These are phyloP conservation scores for Kluyveromyces starmeri DNA, from an alignment of 805 yeast genomes.

Conservation along the genomic window DNA sequence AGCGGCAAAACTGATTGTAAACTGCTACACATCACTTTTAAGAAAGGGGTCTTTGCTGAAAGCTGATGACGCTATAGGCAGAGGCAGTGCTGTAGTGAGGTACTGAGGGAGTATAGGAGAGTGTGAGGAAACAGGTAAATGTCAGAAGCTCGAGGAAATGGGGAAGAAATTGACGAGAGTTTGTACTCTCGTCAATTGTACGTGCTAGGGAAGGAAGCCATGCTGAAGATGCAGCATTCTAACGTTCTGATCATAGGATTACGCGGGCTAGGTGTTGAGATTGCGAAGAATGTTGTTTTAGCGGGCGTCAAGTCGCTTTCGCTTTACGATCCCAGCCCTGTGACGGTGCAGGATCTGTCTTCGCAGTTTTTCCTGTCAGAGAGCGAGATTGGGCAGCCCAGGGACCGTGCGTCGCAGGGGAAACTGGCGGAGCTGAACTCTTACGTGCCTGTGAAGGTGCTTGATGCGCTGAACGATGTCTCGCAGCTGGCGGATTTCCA, in stretches of 20 bases:
- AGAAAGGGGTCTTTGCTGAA: no score
- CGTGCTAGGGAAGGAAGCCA: constrained; percentile 95
- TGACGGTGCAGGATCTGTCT: constrained; percentile 63
- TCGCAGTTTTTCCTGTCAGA: constrained; percentile 78
- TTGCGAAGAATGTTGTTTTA: constrained; percentile 90
- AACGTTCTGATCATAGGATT: constrained; percentile 87
- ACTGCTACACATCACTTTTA: no score
- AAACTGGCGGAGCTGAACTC: constrained; percentile 75
- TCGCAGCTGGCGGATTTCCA: constrained; percentile 48
- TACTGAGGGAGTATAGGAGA: no score
- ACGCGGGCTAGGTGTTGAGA: constrained; percentile 89
- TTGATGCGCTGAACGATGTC: constrained; percentile 45
- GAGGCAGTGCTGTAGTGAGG: no score
- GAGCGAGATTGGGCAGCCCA: constrained; percentile 63
- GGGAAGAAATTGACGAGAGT: constrained; percentile 73
- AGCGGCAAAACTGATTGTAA: no score
- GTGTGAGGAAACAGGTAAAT: no score
- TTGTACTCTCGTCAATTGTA: constrained; percentile 94
- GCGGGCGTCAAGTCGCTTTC: constrained; percentile 95
- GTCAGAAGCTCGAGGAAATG: no score
- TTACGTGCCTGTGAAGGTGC: constrained; percentile 77
- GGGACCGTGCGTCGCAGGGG: constrained; percentile 64
- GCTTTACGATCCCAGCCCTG: constrained; percentile 71
- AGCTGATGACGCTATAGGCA: no score
- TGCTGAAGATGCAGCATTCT: constrained; percentile 92